A percentile compares a stretch with the other conserved stretches of the same genome.
These are phyloP conservation scores for Xylariaceae sp. DNA, from an alignment of 2,329 filamentous ascomycete genomes.

Conservation along the genomic window DNA sequence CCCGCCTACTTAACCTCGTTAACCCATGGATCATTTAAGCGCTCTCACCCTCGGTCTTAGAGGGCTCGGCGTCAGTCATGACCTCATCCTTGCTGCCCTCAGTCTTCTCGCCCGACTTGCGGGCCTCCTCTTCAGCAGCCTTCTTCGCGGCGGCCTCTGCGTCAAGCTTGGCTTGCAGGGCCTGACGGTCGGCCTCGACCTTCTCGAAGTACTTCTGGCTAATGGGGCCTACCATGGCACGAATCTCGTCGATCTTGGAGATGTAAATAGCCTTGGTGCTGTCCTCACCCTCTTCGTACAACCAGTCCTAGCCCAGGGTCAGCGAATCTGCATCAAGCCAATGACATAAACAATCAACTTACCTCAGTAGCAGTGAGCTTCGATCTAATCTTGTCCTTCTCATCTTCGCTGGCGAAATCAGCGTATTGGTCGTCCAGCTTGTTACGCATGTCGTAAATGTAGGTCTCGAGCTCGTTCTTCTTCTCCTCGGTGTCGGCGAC, in stretches of 20 bases:
- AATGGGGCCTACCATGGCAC: constrained; percentile 82
- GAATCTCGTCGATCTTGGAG: constrained; percentile 93
- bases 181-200: constrained; percentile 78
- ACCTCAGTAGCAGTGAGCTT: constrained; percentile 87
- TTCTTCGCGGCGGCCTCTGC: constrained; percentile 75
- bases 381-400: constrained; percentile 79
- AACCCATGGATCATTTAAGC: neutral
- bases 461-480: constrained; percentile 99
- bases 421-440: constrained; percentile 91
- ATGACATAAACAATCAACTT: constrained; percentile 36
- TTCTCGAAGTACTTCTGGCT: constrained; percentile 95
- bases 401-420: constrained; percentile 83
- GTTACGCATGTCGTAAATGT: constrained; percentile 93
- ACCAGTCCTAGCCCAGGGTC: constrained; percentile 70
- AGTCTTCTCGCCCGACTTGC: constrained; percentile 43
- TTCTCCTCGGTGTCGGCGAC: constrained; percentile 97
- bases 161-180: constrained; percentile 68
- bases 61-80: constrained; percentile 57
- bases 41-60: constrained; percentile 46
- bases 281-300: constrained; percentile 96
- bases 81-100: constrained; percentile 52
- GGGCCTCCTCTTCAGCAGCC: constrained; percentile 40
- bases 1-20: constrained; percentile 45
- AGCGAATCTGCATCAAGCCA: constrained; percentile 14
- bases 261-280: constrained; percentile 89